Evolutionary conservation across 2,329 filamentous ascomycete species (phyloP), one percentile per base, ranked within the genome.

Genomic region (Sporothrix euskadiensis): DNA sequence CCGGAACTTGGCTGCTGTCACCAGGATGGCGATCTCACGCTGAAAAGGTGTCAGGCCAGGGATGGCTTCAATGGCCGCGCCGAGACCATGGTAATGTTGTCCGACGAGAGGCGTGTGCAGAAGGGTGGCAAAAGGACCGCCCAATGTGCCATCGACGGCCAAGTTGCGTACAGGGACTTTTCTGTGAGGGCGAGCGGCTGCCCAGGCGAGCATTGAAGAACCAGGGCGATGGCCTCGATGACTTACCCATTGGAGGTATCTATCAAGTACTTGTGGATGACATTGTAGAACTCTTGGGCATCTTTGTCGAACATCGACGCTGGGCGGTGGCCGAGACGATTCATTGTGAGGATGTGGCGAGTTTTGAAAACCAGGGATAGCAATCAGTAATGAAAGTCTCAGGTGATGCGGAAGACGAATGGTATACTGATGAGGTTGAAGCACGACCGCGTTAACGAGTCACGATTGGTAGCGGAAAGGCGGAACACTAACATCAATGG

Each of bases 1-100:
- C n/a, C 61, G 39, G 61, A 49, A 66, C 61, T 47, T 65, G 61
- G 61, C 63, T 5, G 63, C 63, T 9, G 63, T 66, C 12, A 49
- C 41, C 16, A 66, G 63, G 30, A 66, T 66, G 39, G 63, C 35
- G 30, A 66, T 66, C 63, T 66, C 63, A 22, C 39, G 63, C 5
- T 66, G 39, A 22, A 66, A 66, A 9, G 63, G 63, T 3, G 39
- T 30, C 39, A 66, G 41, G 3, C 63, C 63, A 3, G 63, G 63
- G 41, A 66, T 66, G 2, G 19, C 10, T n/a, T 47, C 63, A 9
- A 66, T 39, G 10, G 39, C 63, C 2, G 63, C 41, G 3, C 63
- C 63, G 2, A 66, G 39, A 6, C 10, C 63, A 16, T 66, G 39
- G 41, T 47, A 49, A n/a, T 66, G 39, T 8, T 66, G 63, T 12